These are phyloP conservation scores for Scenedesmus sp. DNA, from an alignment of 163 green algal genomes.

Conservation along the genomic window DNA sequence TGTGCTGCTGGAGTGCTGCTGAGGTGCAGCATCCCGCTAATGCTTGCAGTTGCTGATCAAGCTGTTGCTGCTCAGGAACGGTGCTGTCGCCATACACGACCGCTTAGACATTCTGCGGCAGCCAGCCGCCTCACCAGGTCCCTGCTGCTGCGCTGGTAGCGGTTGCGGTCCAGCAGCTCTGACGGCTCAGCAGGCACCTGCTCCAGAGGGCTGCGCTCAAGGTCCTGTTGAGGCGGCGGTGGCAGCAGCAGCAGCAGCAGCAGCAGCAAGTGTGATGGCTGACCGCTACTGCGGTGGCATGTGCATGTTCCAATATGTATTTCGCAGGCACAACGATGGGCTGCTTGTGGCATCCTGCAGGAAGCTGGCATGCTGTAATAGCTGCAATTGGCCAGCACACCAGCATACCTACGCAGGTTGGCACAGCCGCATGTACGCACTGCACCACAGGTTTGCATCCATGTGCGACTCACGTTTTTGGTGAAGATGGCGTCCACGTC, in stretches of 20 bases:
- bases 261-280: neutral
- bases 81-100: neutral
- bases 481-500: constrained; percentile 77
- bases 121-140: constrained; percentile 19
- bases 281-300: neutral
- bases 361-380: neutral
- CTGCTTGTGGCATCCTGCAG: neutral
- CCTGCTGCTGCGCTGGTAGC: constrained; percentile 55
- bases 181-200: constrained; percentile 77
- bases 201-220: constrained; percentile 77
- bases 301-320: too few species aligned
- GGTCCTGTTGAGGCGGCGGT: constrained; percentile 51
- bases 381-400: neutral
- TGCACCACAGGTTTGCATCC: neutral
- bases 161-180: constrained; percentile 76
- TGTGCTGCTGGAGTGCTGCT: neutral
- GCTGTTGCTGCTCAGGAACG: neutral
- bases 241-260: constrained; percentile 35
- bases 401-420: neutral
- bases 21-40: too few species aligned
- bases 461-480: constrained; percentile 57
- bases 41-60: neutral
- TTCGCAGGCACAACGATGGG: too few species aligned
- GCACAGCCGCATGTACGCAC: neutral
- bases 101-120: neutral